Evolutionary conservation across 2,329 filamentous ascomycete species (phyloP), one percentile per base, ranked within the genome.

Genomic region (Scedosporium apiospermum): DNA sequence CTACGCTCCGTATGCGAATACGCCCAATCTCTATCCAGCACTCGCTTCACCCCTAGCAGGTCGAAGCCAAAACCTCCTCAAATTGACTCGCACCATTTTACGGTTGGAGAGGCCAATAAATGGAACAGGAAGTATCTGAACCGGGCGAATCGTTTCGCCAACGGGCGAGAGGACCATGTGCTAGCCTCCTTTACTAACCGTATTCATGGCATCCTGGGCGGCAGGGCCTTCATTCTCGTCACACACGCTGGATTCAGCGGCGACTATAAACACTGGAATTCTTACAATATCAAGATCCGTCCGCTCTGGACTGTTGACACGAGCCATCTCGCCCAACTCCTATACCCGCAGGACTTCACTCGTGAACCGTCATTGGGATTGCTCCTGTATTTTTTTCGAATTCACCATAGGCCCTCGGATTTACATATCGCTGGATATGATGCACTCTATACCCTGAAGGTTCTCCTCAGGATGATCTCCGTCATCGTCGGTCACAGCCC

Each of bases 221-320:
- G 7, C 26, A 44, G 46, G 41, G 27, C 44, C 12, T 61, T 53
- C 27, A 26, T 61, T 55, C 46, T 61, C n/a, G 18, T 61, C 6
- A 55, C 46, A 14, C 59, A 61, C 16, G 3, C 26, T 2, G 44
- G 46, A 42, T 3, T 1, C 30, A 23, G 3, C 14, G 59, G 3
- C 14, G 59, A 61, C 30, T 27, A 42, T 23, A 26, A 18, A 38
- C 26, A 38, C 18, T 61, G 60, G 60, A 61, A 57, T 12, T 26
- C 26, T 10, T 57, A 38, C 18, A 51, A 44, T 30, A 26, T 61
- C 10, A 14, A 42, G 12, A 55, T 30, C 14, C 44, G 41, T 14
- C 60, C 60, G 23, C 30, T 57, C 34, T 61, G 60, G 60, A 61
- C 46, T 10, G 42, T 61, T 3, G 60, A 61, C 46, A 61, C 49